Conservation (phyloP, 2,329 filamentous ascomycete genomes). For the Botryotinia calthae region DNA sequence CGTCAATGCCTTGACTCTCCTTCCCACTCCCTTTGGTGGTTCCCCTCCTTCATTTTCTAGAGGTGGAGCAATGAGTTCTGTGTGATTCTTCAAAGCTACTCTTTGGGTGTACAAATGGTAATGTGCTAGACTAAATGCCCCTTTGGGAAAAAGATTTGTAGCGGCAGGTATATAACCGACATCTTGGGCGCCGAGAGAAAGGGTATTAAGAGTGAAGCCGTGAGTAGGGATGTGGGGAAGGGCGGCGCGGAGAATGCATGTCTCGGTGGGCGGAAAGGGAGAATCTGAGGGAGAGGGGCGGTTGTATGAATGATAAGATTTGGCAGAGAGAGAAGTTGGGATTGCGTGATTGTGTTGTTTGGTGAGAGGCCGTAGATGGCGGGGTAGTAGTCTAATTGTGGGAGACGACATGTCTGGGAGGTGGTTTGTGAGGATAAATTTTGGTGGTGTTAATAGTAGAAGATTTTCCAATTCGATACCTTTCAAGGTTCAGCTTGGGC, state of each 20-base stretch:
- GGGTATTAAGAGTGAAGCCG: conserved; percentile 74
- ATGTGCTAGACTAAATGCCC: conserved; percentile 76
- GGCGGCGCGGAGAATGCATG: conserved; percentile 76
- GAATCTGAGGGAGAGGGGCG: conserved; percentile 58
- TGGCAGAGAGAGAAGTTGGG: background rate
- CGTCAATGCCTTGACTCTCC: conserved; percentile 67
- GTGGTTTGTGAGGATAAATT: conserved; percentile 21
- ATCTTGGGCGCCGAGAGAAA: conserved; percentile 77
- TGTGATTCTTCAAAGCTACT: conserved; percentile 48
- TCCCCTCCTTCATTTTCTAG: conserved; percentile 40
- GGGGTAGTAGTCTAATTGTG: conserved; percentile 11
- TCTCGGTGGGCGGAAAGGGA: conserved; percentile 67
- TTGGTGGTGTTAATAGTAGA: conserved; percentile 16
- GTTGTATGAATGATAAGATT: conserved; percentile 66
- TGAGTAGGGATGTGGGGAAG: conserved; percentile 73
- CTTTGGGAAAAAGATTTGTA: conserved; percentile 75
- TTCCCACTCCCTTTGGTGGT: conserved; percentile 48
- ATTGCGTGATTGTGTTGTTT: background rate
- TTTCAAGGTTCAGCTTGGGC: conserved; percentile 14
- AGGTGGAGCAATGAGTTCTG: conserved; percentile 37
- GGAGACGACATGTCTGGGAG: conserved; percentile 10
- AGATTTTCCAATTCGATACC: background rate
- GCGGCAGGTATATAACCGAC: conserved; percentile 85
- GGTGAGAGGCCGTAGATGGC: conserved; percentile 10
- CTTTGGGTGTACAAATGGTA: conserved; percentile 73